These are phyloP conservation scores for Claviceps sp. DNA, from an alignment of 2,329 filamentous ascomycete genomes.

Conservation along the genomic window DNA sequence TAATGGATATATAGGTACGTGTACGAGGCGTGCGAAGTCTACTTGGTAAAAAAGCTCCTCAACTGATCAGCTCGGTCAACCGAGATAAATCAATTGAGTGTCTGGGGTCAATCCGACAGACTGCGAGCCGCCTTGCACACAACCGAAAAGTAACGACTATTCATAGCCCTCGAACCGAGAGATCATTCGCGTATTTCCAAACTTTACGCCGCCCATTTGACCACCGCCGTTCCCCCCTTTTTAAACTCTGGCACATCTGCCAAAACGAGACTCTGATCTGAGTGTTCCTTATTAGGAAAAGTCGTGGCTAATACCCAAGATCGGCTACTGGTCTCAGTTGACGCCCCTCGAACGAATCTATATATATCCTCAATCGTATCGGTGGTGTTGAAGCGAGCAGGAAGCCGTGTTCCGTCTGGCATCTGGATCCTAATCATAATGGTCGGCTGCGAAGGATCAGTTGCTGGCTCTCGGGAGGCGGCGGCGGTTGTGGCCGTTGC, in stretches of 20 bases:
- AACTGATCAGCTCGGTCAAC: too few relatives aligned
- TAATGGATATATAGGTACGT: too few relatives aligned
- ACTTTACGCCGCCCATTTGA: constrained; percentile 37
- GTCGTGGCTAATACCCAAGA: constrained; percentile 67
- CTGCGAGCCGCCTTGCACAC: too few relatives aligned
- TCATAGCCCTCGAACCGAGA: not conserved
- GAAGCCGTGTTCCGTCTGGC: constrained; percentile 61
- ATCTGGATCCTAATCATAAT: constrained; percentile 65
- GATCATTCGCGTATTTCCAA: not conserved
- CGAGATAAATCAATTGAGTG: too few relatives aligned
- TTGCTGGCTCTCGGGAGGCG: constrained; percentile 15
- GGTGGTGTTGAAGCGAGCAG: constrained; percentile 69
- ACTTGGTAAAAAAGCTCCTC: too few relatives aligned
- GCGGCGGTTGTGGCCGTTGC: constrained; percentile 17
- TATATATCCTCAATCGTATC: constrained; percentile 71
- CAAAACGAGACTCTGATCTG: constrained; percentile 46
- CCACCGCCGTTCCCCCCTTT: constrained; percentile 50
- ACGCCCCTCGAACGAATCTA: constrained; percentile 55
- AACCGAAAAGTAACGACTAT: not conserved
- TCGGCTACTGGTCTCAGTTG: constrained; percentile 40
- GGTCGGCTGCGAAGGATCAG: constrained; percentile 55
- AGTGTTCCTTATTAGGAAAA: constrained; percentile 71
- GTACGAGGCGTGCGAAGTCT: too few relatives aligned
- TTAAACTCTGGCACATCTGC: constrained; percentile 52
- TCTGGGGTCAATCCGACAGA: too few relatives aligned